These are phyloP conservation scores for Pharnaceum exiguum DNA, from an alignment of 148 eudicot species.

Conservation along the genomic window DNA sequence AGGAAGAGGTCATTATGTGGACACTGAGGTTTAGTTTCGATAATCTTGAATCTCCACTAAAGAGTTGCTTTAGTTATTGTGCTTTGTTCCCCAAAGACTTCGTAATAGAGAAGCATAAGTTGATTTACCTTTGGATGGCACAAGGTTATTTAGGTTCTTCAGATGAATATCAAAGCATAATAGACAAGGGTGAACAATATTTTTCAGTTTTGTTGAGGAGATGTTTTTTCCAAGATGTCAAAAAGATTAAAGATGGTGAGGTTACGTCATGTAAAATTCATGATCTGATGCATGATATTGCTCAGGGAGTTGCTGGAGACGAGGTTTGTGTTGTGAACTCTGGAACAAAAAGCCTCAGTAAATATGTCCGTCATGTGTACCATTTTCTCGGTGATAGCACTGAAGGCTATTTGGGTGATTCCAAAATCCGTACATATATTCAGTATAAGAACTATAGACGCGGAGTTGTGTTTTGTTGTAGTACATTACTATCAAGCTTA, in stretches of 20 bases:
- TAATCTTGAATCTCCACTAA: conserved; percentile 9
- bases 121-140: conserved; percentile 23
- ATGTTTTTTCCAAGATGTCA: conserved; percentile 23
- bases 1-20: conserved; percentile 5
- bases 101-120: not conserved
- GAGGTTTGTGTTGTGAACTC: not conserved
- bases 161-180: conserved; percentile 9
- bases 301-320: not conserved
- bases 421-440: not conserved
- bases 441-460: no score
- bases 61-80: conserved; percentile 15
- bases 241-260: not conserved
- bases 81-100: conserved; percentile 16
- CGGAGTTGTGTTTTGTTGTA: not conserved
- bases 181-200: conserved; percentile 9
- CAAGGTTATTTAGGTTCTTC: not conserved
- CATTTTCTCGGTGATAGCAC: no score
- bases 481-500: not conserved
- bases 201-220: conserved; percentile 14
- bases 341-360: not conserved
- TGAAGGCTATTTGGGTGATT: not conserved
- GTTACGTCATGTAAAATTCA: not conserved
- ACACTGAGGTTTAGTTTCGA: conserved; percentile 18
- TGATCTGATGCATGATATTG: conserved; percentile 15
- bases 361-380: not conserved